A percentile compares a stretch with the other conserved stretches of the same genome.
phyloP scores from a whole-genome alignment of 192 early-diverging fungal species.

The Obelidium mucronatum region DNA sequence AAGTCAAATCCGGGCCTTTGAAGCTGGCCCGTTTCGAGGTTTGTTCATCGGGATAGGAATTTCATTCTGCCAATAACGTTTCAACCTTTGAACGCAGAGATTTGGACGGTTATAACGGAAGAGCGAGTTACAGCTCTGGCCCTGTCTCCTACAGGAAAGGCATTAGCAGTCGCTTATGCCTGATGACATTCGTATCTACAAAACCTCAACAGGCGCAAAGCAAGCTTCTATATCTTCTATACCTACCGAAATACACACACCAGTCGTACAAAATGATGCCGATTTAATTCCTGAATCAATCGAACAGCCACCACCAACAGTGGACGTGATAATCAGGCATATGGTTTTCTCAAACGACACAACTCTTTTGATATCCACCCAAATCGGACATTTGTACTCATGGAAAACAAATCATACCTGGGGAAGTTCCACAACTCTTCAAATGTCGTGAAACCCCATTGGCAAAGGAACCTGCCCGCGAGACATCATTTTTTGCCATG shows the following conservation, averaged over 20 bases:
- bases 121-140: not conserved
- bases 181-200: not conserved
- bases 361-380: slow-evolving; percentile 15
- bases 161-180: not conserved
- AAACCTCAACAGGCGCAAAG: not conserved
- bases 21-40: slow-evolving; percentile 15
- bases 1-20: slow-evolving; percentile 19
- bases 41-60: not conserved
- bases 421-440: no score
- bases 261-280: not conserved
- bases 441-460: no score
- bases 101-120: not conserved
- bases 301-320: not conserved
- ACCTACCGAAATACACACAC: not conserved
- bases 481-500: not conserved
- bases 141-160: slow-evolving; percentile 11
- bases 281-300: not conserved
- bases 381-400: slow-evolving; percentile 8
- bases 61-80: not conserved
- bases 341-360: slow-evolving; percentile 11
- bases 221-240: not conserved
- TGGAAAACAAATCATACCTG: slow-evolving; percentile 17
- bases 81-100: slow-evolving; percentile 3
- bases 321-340: not conserved
- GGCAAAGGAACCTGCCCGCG: not conserved